phyloP scores from a whole-genome alignment of 441 rosid species.

The Arabidopsis lyrata region DNA sequence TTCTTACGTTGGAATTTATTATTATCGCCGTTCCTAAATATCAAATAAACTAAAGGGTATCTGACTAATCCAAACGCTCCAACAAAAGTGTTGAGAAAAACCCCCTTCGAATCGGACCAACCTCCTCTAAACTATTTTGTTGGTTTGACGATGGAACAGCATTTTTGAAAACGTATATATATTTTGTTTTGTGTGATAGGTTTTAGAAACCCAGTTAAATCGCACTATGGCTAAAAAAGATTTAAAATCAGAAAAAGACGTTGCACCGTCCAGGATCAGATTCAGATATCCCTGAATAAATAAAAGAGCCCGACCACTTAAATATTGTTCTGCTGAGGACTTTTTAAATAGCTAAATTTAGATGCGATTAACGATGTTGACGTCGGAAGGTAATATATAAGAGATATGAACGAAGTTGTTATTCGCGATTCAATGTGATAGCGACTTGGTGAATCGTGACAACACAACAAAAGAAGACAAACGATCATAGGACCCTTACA shows the following conservation, averaged over 20 bases:
- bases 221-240: neutral
- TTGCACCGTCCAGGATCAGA: slow-evolving; percentile 38
- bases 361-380: slow-evolving; percentile 28
- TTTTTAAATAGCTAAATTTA: slow-evolving; percentile 7
- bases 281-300: neutral
- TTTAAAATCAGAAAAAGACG: slow-evolving; percentile 24
- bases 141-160: neutral
- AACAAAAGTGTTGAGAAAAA: neutral
- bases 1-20: neutral
- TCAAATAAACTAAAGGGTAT: neutral
- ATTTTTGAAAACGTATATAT: neutral
- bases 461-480: slow-evolving; percentile 33
- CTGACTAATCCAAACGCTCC: neutral
- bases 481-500: slow-evolving; percentile 3
- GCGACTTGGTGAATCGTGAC: slow-evolving; percentile 37
- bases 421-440: neutral
- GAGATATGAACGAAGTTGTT: slow-evolving; percentile 27
- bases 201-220: neutral
- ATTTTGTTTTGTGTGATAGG: too few species aligned
- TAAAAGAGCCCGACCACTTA: slow-evolving; percentile 21
- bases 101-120: neutral
- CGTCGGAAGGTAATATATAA: neutral
- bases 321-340: neutral
- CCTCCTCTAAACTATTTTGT: neutral
- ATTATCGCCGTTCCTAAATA: neutral